phyloP scores from a whole-genome alignment of 2,329 filamentous ascomycete species.

The Pseudogymnoascus sp. region DNA sequence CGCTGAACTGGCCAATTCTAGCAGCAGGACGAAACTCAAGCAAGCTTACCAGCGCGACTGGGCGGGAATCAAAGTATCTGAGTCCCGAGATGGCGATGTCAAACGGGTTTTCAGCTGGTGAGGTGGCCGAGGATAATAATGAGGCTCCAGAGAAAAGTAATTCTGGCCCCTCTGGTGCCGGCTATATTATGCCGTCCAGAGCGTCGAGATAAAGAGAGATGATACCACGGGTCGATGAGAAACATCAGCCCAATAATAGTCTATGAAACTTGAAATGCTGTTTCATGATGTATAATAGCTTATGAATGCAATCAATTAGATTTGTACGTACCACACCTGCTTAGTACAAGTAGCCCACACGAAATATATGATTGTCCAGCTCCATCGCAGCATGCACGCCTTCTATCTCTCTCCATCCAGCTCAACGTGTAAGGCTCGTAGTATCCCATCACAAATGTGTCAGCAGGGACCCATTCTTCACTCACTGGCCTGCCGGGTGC shows the following conservation, averaged over 20 bases:
- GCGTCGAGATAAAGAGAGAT: neutral
- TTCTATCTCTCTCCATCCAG: neutral
- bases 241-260: neutral
- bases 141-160: neutral
- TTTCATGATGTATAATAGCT: neutral
- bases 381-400: neutral
- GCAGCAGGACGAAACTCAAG: neutral
- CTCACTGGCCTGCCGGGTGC: neutral
- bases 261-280: neutral
- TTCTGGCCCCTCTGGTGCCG: neutral
- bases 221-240: neutral
- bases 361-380: neutral
- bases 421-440: neutral
- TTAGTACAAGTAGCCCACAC: neutral
- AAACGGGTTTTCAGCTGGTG: neutral
- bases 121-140: neutral
- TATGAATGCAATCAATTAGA: neutral
- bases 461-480: neutral
- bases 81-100: constrained; percentile 1
- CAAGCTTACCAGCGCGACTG: neutral
- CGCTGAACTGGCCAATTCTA: constrained; percentile 7
- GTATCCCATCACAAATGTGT: neutral
- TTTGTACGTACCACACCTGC: neutral
- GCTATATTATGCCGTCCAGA: neutral
- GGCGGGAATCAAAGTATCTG: constrained; percentile 3